These are phyloP conservation scores for Orbilia oligospora DNA, from an alignment of 2,329 filamentous ascomycete species.

Conservation along the genomic window DNA sequence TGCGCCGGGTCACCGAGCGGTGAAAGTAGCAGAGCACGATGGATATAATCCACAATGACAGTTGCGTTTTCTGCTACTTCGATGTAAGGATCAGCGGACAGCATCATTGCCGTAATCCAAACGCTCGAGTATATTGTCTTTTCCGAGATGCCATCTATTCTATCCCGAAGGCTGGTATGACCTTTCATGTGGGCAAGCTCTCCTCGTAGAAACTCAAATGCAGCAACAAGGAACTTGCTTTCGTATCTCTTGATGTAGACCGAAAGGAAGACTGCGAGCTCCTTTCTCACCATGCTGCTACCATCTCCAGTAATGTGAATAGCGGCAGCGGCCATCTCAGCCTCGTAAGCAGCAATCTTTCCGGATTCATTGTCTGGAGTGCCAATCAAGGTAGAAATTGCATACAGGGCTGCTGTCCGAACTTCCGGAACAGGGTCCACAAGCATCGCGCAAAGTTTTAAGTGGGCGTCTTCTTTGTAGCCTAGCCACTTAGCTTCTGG, in stretches of 20 bases:
- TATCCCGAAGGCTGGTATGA: conserved; percentile 64
- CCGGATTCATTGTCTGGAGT: conserved; percentile 94
- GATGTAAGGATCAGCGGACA: conserved; percentile 94
- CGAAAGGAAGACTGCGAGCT: conserved; percentile 93
- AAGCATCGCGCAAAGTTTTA: conserved; percentile 82
- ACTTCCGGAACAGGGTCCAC: conserved; percentile 93
- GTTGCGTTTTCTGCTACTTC: conserved; percentile 89
- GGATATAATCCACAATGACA: conserved; percentile 87
- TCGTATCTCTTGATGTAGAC: conserved; percentile 91
- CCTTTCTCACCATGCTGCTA: conserved; percentile 92
- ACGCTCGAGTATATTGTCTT: conserved; percentile 93
- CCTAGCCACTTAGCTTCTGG: conserved; percentile 95
- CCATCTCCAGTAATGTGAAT: conserved; percentile 94
- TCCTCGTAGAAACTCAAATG: conserved; percentile 75
- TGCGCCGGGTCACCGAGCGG: conserved; percentile 80
- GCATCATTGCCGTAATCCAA: conserved; percentile 91
- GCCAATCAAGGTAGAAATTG: conserved; percentile 92
- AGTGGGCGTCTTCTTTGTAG: conserved; percentile 88
- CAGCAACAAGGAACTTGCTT: conserved; percentile 90
- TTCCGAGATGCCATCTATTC: conserved; percentile 76
- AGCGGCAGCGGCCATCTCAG: conserved; percentile 88
- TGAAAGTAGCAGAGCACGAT: conserved; percentile 83
- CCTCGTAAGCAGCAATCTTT: conserved; percentile 77
- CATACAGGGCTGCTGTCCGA: conserved; percentile 90
- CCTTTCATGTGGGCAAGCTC: conserved; percentile 63